phyloP scores from a whole-genome alignment of 176 grass and related monocot species.

The Bonia amplexicaulis region DNA sequence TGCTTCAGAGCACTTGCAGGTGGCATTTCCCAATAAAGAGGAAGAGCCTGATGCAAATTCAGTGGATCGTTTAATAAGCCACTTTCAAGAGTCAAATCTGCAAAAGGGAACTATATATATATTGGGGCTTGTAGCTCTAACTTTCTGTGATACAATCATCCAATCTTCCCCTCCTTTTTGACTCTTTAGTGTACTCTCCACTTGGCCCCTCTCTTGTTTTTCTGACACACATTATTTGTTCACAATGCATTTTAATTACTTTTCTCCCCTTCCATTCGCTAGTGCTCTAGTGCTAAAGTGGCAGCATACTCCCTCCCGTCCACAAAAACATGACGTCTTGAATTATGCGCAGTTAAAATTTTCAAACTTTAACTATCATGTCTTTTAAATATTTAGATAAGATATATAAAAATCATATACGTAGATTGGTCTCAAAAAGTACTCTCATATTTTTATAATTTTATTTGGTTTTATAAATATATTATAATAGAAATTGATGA shows the following conservation, averaged over 20 bases:
- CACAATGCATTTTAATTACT: not conserved
- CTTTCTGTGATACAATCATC: slow-evolving; percentile 26
- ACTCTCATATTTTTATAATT: no score
- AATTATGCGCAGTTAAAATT: no score
- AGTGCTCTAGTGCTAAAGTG: not conserved
- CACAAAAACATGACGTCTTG: no score
- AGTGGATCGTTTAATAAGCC: not conserved
- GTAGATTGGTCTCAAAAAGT: no score
- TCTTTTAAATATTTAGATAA: no score
- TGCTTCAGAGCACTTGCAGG: not conserved
- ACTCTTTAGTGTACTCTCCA: slow-evolving; percentile 32
- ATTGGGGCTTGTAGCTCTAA: not conserved
- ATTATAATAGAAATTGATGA: no score
- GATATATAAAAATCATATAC: no score
- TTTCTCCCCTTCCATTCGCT: not conserved
- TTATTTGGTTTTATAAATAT: no score
- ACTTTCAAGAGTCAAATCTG: slow-evolving; percentile 17
- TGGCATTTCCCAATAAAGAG: not conserved
- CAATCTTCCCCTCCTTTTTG: slow-evolving; percentile 10
- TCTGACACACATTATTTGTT: slow-evolving; percentile 7
- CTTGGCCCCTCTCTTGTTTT: not conserved
- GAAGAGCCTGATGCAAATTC: not conserved
- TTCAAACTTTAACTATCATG: no score
- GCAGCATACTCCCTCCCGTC: not conserved
- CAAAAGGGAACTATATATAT: not conserved